phyloP scores from a whole-genome alignment of 2,329 filamentous ascomycete species.

The Annulohypoxylon truncatum region DNA sequence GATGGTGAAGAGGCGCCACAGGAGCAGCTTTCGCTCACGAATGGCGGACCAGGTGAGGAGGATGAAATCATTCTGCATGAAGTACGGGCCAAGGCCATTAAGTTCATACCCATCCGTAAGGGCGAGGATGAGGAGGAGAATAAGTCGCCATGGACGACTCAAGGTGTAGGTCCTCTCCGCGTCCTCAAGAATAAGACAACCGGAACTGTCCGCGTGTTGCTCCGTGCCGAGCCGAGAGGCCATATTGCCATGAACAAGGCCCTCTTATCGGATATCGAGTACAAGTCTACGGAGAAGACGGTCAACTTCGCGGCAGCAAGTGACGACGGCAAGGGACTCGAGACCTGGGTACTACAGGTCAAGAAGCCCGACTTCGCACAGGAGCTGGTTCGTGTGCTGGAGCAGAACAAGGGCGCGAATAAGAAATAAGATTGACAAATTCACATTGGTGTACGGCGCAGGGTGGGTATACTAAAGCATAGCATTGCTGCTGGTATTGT shows the following conservation, averaged over 20 bases:
- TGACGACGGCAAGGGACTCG: conserved; percentile 68
- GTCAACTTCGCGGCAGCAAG: conserved; percentile 69
- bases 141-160: conserved; percentile 73
- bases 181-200: conserved; percentile 79
- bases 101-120: conserved; percentile 63
- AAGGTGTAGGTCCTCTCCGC: conserved; percentile 78
- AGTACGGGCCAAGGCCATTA: conserved; percentile 75
- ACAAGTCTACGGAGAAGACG: conserved; percentile 71
- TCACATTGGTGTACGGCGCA: conserved; percentile 14
- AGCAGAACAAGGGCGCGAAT: conserved; percentile 67
- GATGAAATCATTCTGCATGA: conserved; percentile 78
- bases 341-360: conserved; percentile 78
- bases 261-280: conserved; percentile 70
- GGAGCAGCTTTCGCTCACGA: conserved; percentile 76
- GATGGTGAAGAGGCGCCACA: conserved; percentile 66
- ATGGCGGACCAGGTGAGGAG: conserved; percentile 75
- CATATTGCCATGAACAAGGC: conserved; percentile 78
- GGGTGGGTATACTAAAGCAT: conserved; percentile 34
- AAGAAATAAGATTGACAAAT: conserved; percentile 55
- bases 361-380: conserved; percentile 67
- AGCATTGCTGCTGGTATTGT: conserved; percentile 27
- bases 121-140: conserved; percentile 61
- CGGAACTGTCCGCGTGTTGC: conserved; percentile 72
- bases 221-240: conserved; percentile 81
- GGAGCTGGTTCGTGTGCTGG: conserved; percentile 62